phyloP scores from a whole-genome alignment of 331 rosid genomes.

The Malus hybrid region DNA sequence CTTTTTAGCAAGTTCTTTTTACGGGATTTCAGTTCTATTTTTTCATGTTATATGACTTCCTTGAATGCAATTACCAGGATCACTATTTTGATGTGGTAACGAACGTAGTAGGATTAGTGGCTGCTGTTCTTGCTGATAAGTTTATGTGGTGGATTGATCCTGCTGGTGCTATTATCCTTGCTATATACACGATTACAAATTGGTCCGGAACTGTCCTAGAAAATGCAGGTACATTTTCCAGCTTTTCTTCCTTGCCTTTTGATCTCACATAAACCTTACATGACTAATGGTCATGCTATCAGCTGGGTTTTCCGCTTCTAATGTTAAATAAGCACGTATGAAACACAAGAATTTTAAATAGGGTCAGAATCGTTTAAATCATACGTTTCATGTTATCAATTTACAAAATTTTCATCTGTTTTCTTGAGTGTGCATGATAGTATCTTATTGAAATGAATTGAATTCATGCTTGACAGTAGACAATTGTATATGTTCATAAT shows the following conservation, averaged over 20 bases:
- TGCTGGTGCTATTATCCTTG: conserved; percentile 76
- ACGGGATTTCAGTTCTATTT: background rate
- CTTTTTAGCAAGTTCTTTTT: background rate
- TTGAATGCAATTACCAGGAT: conserved; percentile 51
- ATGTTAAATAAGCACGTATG: no score
- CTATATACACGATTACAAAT: conserved; percentile 69
- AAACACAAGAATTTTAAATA: no score
- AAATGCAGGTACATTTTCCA: conserved; percentile 48
- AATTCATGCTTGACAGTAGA: background rate
- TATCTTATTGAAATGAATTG: background rate
- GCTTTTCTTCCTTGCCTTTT: background rate
- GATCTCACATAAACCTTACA: background rate
- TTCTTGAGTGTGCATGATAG: background rate
- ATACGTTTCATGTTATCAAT: background rate
- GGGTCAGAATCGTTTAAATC: no score
- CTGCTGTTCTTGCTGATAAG: conserved; percentile 83
- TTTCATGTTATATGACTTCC: conserved; percentile 7
- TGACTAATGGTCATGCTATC: background rate
- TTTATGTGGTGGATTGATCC: conserved; percentile 95
- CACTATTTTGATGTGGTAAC: conserved; percentile 92
- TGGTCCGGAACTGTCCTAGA: conserved; percentile 89
- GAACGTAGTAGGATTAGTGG: conserved; percentile 75
- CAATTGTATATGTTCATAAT: background rate
- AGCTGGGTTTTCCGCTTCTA: no score
- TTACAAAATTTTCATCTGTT: background rate